Percentiles rank a stretch among this genome's conserved stretches.
phyloP scores from a whole-genome alignment of 345 rosid genomes.

The Aquilaria sinensis region DNA sequence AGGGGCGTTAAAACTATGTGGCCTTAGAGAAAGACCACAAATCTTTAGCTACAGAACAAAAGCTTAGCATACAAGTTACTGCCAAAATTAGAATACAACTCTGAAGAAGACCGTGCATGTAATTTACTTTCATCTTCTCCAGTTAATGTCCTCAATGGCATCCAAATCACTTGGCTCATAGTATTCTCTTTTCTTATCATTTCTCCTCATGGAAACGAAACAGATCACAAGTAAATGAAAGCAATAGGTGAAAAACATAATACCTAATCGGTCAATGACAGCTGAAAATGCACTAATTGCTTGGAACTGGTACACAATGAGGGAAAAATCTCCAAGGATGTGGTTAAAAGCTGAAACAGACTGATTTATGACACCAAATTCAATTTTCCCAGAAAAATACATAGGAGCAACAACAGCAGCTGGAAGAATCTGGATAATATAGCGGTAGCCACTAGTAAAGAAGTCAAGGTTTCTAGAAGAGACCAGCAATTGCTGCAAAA shows the following conservation, averaged over 20 bases:
- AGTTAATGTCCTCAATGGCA: too few relatives aligned
- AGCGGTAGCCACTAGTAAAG: slow-evolving; percentile 93
- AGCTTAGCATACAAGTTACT: too few relatives aligned
- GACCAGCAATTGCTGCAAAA: slow-evolving; percentile 74
- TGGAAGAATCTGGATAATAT: slow-evolving; percentile 95
- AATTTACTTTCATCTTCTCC: too few relatives aligned
- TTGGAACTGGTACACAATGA: slow-evolving; percentile 92
- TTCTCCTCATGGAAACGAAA: neutral
- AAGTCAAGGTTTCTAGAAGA: slow-evolving; percentile 95
- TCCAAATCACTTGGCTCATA: too few relatives aligned
- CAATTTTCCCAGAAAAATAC: slow-evolving; percentile 96
- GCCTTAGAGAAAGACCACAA: too few relatives aligned
- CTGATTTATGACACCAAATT: slow-evolving; percentile 98
- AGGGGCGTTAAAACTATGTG: too few relatives aligned
- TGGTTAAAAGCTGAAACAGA: slow-evolving; percentile 97
- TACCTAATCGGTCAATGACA: slow-evolving; percentile 94
- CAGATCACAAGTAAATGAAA: slow-evolving; percentile 4
- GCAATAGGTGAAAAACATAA: slow-evolving; percentile 5
- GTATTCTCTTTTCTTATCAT: neutral
- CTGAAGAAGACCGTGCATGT: too few relatives aligned
- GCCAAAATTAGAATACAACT: too few relatives aligned
- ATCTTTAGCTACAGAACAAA: too few relatives aligned
- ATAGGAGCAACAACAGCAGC: slow-evolving; percentile 98
- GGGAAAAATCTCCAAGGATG: slow-evolving; percentile 90
- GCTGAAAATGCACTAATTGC: slow-evolving; percentile 97